A percentile compares a stretch with the other conserved stretches of the same genome.
phyloP scores from a whole-genome alignment of 352 stramenopile species.

The Plasmopara halstedii region DNA sequence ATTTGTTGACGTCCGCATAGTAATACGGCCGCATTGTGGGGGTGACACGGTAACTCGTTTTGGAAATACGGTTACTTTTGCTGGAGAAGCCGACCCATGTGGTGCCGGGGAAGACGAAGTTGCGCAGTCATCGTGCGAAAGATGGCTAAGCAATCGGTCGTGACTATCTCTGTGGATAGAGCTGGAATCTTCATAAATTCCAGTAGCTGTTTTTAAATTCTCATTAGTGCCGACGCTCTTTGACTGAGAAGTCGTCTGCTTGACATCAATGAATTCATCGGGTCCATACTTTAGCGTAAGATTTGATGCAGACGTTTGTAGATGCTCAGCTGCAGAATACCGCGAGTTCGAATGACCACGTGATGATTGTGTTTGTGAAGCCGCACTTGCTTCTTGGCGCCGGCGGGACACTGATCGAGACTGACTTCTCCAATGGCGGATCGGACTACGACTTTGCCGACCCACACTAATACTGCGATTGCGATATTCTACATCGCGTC shows the following conservation, averaged over 20 bases:
- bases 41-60: conserved; percentile 12
- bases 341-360: conserved; percentile 6
- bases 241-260: neutral
- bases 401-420: conserved; percentile 15
- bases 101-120: conserved; percentile 10
- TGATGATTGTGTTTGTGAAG: conserved; percentile 15
- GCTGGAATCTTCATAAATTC: conserved; percentile 3
- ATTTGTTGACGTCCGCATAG: conserved; percentile 4
- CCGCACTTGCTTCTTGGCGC: conserved; percentile 4
- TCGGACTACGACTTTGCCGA: conserved; percentile 8
- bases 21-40: conserved; percentile 7
- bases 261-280: neutral
- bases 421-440: conserved; percentile 11
- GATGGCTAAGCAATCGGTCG: conserved; percentile 5
- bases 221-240: conserved; percentile 2
- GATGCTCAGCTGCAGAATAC: neutral
- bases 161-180: conserved; percentile 9
- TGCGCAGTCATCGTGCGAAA: conserved; percentile 3
- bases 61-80: conserved; percentile 5
- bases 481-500: neutral
- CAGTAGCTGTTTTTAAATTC: neutral
- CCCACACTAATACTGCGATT: conserved; percentile 8
- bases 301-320: neutral
- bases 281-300: conserved; percentile 1
- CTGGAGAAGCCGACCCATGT: conserved; percentile 4